A percentile compares a stretch with the other conserved stretches of the same genome.
These are phyloP conservation scores for Backusella morwellensis DNA, from an alignment of 192 early-diverging fungal species.

Conservation along the genomic window DNA sequence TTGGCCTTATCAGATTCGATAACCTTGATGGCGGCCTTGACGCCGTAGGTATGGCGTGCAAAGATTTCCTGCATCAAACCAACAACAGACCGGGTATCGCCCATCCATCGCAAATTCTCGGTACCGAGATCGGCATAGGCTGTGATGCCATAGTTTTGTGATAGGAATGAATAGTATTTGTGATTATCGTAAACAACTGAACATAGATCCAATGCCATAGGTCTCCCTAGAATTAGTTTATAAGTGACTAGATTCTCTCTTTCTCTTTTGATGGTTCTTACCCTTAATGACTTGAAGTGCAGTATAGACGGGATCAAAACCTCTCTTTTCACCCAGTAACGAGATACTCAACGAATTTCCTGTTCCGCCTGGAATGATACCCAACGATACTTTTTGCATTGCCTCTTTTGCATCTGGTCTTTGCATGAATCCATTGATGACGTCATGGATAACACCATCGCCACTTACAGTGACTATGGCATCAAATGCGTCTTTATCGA, in stretches of 20 bases:
- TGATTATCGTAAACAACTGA: constrained; percentile 48
- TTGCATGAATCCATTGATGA: constrained; percentile 77
- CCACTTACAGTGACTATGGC: constrained; percentile 70
- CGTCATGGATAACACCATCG: constrained; percentile 81
- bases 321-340: constrained; percentile 46
- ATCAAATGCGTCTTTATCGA: constrained; percentile 56
- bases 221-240: neutral
- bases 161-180: constrained; percentile 52
- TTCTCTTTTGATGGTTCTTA: neutral
- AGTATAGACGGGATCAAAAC: constrained; percentile 32
- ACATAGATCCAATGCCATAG: constrained; percentile 55
- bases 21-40: constrained; percentile 43
- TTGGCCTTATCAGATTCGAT: constrained; percentile 38
- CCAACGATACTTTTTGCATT: constrained; percentile 57
- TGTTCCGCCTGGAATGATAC: constrained; percentile 61
- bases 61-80: constrained; percentile 46
- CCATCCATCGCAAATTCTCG: constrained; percentile 58
- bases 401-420: constrained; percentile 58
- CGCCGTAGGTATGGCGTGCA: constrained; percentile 33
- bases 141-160: constrained; percentile 54
- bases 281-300: constrained; percentile 45
- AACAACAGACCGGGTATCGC: constrained; percentile 43
- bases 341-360: constrained; percentile 54
- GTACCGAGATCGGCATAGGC: constrained; percentile 58
- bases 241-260: too few species aligned